Conservation (phyloP, 164 flowering plant species). For the Amborella trichopoda region DNA sequence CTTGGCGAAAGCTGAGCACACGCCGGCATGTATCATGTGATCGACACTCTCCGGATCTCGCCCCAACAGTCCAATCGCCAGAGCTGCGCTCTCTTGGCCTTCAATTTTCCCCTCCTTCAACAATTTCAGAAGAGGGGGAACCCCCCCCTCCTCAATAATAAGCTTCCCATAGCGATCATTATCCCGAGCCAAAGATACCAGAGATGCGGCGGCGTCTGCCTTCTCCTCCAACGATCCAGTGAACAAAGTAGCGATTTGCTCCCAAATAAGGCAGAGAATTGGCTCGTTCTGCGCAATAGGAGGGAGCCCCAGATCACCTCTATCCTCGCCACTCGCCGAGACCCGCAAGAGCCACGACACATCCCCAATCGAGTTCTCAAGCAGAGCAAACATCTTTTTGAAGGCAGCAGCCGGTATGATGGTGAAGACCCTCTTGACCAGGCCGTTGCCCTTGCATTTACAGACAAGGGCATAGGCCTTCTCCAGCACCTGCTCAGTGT, state of each 20-base stretch:
- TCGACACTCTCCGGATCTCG: slow-evolving; percentile 80
- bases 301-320: slow-evolving; percentile 66
- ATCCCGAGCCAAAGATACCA: slow-evolving; percentile 71
- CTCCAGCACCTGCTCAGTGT: slow-evolving; percentile 71
- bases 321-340: slow-evolving; percentile 42
- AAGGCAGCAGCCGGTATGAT: slow-evolving; percentile 70
- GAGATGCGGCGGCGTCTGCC: slow-evolving; percentile 67
- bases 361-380: slow-evolving; percentile 80
- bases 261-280: slow-evolving; percentile 82
- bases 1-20: slow-evolving; percentile 65
- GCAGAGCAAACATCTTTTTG: slow-evolving; percentile 42
- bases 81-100: slow-evolving; percentile 74
- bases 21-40: slow-evolving; percentile 58
- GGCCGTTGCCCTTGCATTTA: slow-evolving; percentile 49
- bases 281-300: slow-evolving; percentile 91
- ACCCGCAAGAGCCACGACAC: slow-evolving; percentile 83
- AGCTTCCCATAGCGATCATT: slow-evolving; percentile 66
- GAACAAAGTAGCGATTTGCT: slow-evolving; percentile 59
- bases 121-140: slow-evolving; percentile 47
- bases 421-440: slow-evolving; percentile 64
- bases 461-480: slow-evolving; percentile 49
- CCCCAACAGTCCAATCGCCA: slow-evolving; percentile 63
- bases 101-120: slow-evolving; percentile 60
- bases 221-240: slow-evolving; percentile 44
- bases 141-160: slow-evolving; percentile 81